Conservation (phyloP, 345 rosid species). For the Populus deltoides region DNA sequence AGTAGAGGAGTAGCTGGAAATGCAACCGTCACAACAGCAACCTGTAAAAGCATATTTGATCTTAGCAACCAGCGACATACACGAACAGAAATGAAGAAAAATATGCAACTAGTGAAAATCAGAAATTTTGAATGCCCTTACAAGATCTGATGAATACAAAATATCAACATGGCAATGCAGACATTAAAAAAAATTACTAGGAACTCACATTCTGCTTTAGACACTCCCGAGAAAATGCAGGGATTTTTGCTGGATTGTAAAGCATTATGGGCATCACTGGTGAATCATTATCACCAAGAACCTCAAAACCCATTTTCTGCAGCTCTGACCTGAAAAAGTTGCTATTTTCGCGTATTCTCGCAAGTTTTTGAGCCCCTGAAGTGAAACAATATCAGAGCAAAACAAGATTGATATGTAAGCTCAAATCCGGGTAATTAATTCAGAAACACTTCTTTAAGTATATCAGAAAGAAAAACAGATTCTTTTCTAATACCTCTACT, state of each 20-base stretch:
- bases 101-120: neutral
- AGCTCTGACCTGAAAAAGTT: conserved; percentile 91
- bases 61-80: neutral
- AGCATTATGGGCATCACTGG: conserved; percentile 99
- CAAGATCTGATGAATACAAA: neutral
- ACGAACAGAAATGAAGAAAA: neutral
- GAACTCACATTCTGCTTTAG: conserved; percentile 60
- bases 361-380: conserved; percentile 87
- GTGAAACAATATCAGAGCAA: neutral
- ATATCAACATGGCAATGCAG: neutral
- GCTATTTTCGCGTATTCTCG: conserved; percentile 85
- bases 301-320: conserved; percentile 94
- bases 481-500: conserved; percentile 53
- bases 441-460: neutral
- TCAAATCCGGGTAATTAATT: neutral
- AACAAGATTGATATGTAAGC: neutral
- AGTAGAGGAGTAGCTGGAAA: conserved; percentile 37
- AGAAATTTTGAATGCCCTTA: neutral
- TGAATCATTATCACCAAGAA: conserved; percentile 93
- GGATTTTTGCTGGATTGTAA: conserved; percentile 92
- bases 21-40: conserved; percentile 19
- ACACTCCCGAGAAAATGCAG: conserved; percentile 94
- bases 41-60: conserved; percentile 11
- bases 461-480: neutral
- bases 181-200: neutral